These are phyloP conservation scores for Magnaporthiopsis poae DNA, from an alignment of 2,329 filamentous ascomycete species.

Conservation along the genomic window DNA sequence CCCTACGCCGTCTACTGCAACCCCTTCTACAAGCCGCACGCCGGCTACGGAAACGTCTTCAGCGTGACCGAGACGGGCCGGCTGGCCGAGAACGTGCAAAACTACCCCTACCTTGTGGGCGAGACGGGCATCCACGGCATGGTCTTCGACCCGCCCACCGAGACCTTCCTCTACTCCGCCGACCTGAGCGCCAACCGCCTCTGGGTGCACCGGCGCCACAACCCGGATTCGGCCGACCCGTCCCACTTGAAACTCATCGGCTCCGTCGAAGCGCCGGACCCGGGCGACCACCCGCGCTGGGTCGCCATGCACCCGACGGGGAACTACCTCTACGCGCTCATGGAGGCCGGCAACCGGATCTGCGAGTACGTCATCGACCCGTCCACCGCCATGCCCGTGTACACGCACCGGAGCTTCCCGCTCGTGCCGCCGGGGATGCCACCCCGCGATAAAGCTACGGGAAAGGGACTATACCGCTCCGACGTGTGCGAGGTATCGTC, in stretches of 20 bases:
- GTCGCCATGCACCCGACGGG: constrained; percentile 73
- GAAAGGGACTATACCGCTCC: constrained; percentile 61
- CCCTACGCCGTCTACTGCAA: constrained; percentile 81
- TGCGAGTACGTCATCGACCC: constrained; percentile 74
- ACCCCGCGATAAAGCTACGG: constrained; percentile 28
- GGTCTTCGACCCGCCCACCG: constrained; percentile 60
- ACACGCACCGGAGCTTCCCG: constrained; percentile 66
- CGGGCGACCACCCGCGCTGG: constrained; percentile 75
- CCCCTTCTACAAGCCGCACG: constrained; percentile 72
- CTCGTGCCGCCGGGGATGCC: constrained; percentile 66
- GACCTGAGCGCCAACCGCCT: constrained; percentile 70
- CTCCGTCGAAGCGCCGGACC: constrained; percentile 58
- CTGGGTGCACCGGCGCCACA: constrained; percentile 62
- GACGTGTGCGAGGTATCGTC: constrained; percentile 69
- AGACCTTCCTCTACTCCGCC: constrained; percentile 69
- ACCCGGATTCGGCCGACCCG: constrained; percentile 27
- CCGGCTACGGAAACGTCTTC: constrained; percentile 73
- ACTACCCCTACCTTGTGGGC: constrained; percentile 57
- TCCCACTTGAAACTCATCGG: constrained; percentile 61
- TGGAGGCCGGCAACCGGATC: constrained; percentile 80
- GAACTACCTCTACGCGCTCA: constrained; percentile 72
- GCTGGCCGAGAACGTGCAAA: constrained; percentile 57
- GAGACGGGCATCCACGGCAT: constrained; percentile 70
- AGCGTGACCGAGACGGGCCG: constrained; percentile 45
- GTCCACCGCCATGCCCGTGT: constrained; percentile 62